Conservation (phyloP, 1,284 basidiomycete species). For the Rhodotorula sp. region DNA sequence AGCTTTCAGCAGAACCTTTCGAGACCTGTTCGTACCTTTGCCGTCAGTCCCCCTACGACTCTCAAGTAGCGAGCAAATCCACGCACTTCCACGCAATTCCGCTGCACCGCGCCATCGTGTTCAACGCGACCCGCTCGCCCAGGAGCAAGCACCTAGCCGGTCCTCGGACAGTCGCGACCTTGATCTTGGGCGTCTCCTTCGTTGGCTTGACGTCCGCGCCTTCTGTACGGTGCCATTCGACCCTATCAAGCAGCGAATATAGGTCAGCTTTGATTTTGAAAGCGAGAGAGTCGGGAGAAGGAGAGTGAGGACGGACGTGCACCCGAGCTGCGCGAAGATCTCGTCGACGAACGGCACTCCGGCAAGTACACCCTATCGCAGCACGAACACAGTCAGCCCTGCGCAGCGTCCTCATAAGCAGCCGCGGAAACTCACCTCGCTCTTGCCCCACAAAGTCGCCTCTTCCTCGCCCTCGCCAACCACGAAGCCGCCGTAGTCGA, state of each 20-base stretch:
- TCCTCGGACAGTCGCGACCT: slow-evolving; percentile 88
- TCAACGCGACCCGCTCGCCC: slow-evolving; percentile 91
- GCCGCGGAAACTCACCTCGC: slow-evolving; percentile 38
- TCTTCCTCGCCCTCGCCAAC: slow-evolving; percentile 85
- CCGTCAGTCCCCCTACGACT: not conserved
- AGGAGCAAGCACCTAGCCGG: slow-evolving; percentile 84
- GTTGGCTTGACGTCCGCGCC: slow-evolving; percentile 74
- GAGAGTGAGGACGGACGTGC: slow-evolving; percentile 63
- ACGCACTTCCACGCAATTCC: slow-evolving; percentile 90
- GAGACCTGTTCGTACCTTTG: slow-evolving; percentile 60
- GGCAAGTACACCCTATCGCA: slow-evolving; percentile 71
- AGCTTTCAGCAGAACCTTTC: slow-evolving; percentile 76
- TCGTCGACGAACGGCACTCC: slow-evolving; percentile 95
- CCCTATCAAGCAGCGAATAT: slow-evolving; percentile 54
- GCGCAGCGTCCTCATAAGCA: not conserved
- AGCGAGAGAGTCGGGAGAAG: not conserved
- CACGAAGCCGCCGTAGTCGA: slow-evolving; percentile 96
- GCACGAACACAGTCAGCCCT: not conserved
- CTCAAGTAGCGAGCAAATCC: not conserved
- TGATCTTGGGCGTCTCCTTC: slow-evolving; percentile 54
- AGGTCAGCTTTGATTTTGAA: slow-evolving; percentile 36
- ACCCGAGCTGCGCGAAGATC: slow-evolving; percentile 83
- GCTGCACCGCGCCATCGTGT: slow-evolving; percentile 89
- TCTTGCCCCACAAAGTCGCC: slow-evolving; percentile 88
- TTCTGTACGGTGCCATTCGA: slow-evolving; percentile 89